These are phyloP conservation scores for Calycina marina DNA, from an alignment of 2,329 filamentous ascomycete genomes.

Conservation along the genomic window DNA sequence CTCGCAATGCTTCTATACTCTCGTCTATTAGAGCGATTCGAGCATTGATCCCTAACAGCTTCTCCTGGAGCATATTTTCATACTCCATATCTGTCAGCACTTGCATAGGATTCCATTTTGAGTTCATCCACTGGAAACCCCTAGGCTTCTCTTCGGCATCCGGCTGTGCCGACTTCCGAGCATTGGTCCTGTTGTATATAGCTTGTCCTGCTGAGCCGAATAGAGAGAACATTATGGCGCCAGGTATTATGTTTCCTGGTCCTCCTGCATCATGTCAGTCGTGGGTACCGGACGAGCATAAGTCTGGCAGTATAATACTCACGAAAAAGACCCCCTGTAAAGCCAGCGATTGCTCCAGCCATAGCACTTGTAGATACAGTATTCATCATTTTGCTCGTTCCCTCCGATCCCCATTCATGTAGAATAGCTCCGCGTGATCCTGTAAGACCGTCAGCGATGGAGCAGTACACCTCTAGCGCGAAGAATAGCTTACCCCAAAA, in stretches of 20 bases:
- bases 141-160: constrained; percentile 24
- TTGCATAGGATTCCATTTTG: constrained; percentile 58
- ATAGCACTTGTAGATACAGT: constrained; percentile 52
- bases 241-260: constrained; percentile 38
- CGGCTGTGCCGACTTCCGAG: constrained; percentile 12
- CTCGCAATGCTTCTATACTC: constrained; percentile 40
- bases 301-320: constrained; percentile 7
- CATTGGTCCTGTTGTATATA: constrained; percentile 36
- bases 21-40: constrained; percentile 71
- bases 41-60: constrained; percentile 54
- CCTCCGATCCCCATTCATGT: constrained; percentile 28
- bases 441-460: constrained; percentile 16
- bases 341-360: constrained; percentile 56
- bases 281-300: background rate
- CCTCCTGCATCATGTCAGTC: constrained; percentile 35
- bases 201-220: constrained; percentile 42
- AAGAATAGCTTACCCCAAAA: constrained; percentile 59
- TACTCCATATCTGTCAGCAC: constrained; percentile 62
- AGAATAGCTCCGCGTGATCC: constrained; percentile 34
- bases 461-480: background rate
- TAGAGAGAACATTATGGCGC: constrained; percentile 41
- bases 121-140: constrained; percentile 30
- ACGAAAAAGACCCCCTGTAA: constrained; percentile 45
- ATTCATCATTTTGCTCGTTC: constrained; percentile 38
- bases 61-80: constrained; percentile 53